Percentiles rank a stretch among this genome's conserved stretches.
Conservation (phyloP, 129 eudicot species). For the Mikania micrantha region DNA sequence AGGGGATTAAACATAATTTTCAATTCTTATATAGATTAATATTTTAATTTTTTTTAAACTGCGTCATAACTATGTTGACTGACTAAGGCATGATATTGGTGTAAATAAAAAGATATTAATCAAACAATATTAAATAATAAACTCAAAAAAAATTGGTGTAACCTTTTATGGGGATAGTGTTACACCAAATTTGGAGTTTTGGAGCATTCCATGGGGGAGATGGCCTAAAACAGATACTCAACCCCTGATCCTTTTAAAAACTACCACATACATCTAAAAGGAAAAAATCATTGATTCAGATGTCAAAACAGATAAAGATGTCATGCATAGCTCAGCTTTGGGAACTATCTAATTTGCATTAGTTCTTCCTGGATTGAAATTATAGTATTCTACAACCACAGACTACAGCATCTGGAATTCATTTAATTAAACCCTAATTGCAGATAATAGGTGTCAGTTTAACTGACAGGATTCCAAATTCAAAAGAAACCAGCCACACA, state of each 20-base stretch:
- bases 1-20: neutral
- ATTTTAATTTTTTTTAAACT: neutral
- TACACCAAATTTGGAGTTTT: neutral
- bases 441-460: neutral
- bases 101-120: neutral
- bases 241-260: neutral
- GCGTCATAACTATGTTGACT: too few species aligned
- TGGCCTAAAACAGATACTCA: neutral
- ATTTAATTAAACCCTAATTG: conserved; percentile 5
- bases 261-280: neutral
- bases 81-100: neutral
- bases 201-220: neutral
- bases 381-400: conserved; percentile 1
- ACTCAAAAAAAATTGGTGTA: neutral
- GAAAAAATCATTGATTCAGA: neutral
- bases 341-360: conserved; percentile 3
- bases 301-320: neutral
- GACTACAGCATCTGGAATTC: neutral
- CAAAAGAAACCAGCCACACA: neutral
- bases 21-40: neutral
- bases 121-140: neutral
- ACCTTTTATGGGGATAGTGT: neutral
- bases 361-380: neutral
- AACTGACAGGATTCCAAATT: neutral
- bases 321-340: neutral